Conservation (phyloP, 495 filamentous ascomycete species). For the Lasiosphaeria ovina region DNA sequence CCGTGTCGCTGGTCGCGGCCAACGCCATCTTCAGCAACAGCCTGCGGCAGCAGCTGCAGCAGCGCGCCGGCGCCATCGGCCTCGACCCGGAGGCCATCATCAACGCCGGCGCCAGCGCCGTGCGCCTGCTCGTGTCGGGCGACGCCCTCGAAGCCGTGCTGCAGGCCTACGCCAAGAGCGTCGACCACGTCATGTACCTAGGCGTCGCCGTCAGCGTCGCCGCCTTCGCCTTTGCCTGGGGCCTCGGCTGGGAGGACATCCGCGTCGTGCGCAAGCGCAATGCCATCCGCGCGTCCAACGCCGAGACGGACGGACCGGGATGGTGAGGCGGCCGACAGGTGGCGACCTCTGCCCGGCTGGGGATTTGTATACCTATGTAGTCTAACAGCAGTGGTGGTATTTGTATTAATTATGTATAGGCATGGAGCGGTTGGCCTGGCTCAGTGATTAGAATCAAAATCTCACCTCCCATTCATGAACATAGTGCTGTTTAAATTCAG, state of each 20-base stretch:
- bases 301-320: too few species aligned
- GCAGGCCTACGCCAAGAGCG: conserved; percentile 41
- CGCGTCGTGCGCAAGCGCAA: neutral
- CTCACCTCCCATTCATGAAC: too few species aligned
- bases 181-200: conserved; percentile 19
- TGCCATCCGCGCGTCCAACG: too few species aligned
- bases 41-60: conserved; percentile 22
- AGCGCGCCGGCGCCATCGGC: conserved; percentile 19
- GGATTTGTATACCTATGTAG: too few species aligned
- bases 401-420: too few species aligned
- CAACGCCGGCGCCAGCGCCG: conserved; percentile 28
- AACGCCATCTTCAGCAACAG: conserved; percentile 39
- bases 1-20: conserved; percentile 37
- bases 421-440: too few species aligned
- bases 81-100: conserved; percentile 28
- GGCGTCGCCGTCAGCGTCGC: neutral
- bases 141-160: conserved; percentile 22
- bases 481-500: too few species aligned
- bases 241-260: conserved; percentile 19
- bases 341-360: too few species aligned
- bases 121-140: conserved; percentile 6
- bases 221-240: conserved; percentile 5
- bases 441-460: too few species aligned
- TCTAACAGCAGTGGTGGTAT: too few species aligned
- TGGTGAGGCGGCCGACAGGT: too few species aligned